These are phyloP conservation scores for Lycium barbarum DNA, from an alignment of 257 asterid species.

Conservation along the genomic window DNA sequence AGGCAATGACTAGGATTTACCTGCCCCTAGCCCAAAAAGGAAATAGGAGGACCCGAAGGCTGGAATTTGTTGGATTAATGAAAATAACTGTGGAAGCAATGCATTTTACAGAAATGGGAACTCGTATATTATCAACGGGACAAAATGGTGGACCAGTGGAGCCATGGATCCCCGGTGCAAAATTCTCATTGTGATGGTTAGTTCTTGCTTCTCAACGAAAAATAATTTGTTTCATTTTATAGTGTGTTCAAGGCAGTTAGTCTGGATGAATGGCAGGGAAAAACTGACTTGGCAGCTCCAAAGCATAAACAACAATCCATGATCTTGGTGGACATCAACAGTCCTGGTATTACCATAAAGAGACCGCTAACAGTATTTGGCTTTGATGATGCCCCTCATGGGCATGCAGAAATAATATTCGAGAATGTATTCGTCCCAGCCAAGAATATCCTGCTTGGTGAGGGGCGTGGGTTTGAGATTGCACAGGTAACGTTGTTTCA, in stretches of 20 bases:
- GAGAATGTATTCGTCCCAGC: constrained; percentile 75
- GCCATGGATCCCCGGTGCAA: constrained; percentile 99
- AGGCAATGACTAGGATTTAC: not conserved
- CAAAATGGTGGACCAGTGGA: constrained; percentile 99
- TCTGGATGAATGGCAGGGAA: constrained; percentile 65
- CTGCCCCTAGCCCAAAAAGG: not conserved
- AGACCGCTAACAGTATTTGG: constrained; percentile 92
- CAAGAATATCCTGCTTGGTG: constrained; percentile 81
- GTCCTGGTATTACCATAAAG: constrained; percentile 75
- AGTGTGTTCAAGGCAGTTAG: constrained; percentile 29
- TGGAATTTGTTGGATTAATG: constrained; percentile 5
- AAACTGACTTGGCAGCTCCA: constrained; percentile 84
- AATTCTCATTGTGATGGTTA: constrained; percentile 91
- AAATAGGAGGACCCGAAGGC: not conserved
- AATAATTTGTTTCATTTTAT: not conserved
- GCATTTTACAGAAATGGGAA: constrained; percentile 61
- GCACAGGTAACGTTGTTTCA: constrained; percentile 70
- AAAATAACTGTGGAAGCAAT: constrained; percentile 3
- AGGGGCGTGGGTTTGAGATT: constrained; percentile 98
- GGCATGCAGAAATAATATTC: constrained; percentile 89
- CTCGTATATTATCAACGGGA: constrained; percentile 85
- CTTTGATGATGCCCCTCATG: constrained; percentile 97
- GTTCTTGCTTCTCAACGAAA: constrained; percentile 34
- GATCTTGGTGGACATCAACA: constrained; percentile 82
- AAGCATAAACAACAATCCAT: constrained; percentile 91